phyloP scores from a whole-genome alignment of 208 protist genomes.

The Wallacemonas rigidus region DNA sequence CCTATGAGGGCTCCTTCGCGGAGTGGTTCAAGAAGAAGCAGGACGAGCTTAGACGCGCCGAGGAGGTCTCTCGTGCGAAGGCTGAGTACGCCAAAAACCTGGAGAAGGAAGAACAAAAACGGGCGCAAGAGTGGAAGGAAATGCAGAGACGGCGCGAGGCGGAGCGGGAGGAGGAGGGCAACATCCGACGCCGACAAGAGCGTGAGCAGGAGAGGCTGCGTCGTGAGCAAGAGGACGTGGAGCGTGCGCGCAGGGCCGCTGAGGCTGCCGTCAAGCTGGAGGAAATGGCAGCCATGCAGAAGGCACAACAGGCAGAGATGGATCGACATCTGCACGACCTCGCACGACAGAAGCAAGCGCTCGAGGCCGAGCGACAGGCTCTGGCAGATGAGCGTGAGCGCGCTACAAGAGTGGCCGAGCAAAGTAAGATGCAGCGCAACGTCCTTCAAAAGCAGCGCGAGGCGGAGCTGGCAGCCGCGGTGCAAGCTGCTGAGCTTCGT shows the following conservation, averaged over 20 bases:
- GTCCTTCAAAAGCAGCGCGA: conserved; percentile 58
- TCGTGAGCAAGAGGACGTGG: conserved; percentile 45
- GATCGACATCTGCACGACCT: conserved; percentile 77
- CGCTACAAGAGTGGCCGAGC: conserved; percentile 40
- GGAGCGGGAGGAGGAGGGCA: conserved; percentile 55
- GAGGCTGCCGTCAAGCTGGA: conserved; percentile 51
- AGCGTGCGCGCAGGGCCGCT: conserved; percentile 36
- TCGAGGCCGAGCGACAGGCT: conserved; percentile 62
- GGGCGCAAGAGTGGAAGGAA: conserved; percentile 71
- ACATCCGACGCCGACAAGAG: conserved; percentile 46
- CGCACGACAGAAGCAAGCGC: conserved; percentile 60
- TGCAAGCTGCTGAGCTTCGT: conserved; percentile 66
- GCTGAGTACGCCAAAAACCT: conserved; percentile 72
- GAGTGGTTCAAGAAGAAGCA: conserved; percentile 88
- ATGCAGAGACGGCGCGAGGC: conserved; percentile 69
- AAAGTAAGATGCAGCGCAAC: conserved; percentile 45
- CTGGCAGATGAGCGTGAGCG: conserved; percentile 60
- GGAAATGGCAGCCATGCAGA: conserved; percentile 63
- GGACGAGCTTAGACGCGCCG: conserved; percentile 71
- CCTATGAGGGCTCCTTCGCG: conserved; percentile 58
- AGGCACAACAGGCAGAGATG: conserved; percentile 72
- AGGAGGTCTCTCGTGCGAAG: conserved; percentile 72
- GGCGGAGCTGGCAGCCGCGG: conserved; percentile 55
- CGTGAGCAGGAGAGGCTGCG: conserved; percentile 43
- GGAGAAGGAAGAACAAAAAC: conserved; percentile 70